Percentiles rank a stretch among this genome's conserved stretches.
These are phyloP conservation scores for Aspergillus haitiensis DNA, from an alignment of 495 filamentous ascomycete species.

Conservation along the genomic window DNA sequence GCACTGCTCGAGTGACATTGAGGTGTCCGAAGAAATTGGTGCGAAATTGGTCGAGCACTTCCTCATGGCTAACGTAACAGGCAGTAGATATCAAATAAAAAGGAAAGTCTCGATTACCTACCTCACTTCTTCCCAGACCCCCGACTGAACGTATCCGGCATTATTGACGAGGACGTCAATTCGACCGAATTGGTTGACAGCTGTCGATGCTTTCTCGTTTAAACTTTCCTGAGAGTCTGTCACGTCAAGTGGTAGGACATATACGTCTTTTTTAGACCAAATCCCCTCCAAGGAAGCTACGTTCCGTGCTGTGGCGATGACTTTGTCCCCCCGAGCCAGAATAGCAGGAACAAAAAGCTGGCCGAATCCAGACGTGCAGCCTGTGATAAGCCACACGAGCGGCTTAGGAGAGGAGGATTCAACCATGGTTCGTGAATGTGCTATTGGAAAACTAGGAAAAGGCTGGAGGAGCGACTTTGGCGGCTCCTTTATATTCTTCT, in stretches of 20 bases:
- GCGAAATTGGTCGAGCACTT: constrained; percentile 30
- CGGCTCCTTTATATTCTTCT: no score
- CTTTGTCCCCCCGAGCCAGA: constrained; percentile 49
- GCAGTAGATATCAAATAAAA: no score
- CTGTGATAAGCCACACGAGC: constrained; percentile 10
- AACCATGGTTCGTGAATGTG: no score
- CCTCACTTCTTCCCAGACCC: constrained; percentile 18
- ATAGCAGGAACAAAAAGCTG: constrained; percentile 43
- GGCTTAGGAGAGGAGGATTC: no score
- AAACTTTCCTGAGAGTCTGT: constrained; percentile 24
- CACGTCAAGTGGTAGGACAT: constrained; percentile 37
- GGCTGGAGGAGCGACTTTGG: no score
- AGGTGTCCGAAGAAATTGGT: constrained; percentile 44
- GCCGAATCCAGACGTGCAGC: constrained; percentile 1
- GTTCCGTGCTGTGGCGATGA: constrained; percentile 53
- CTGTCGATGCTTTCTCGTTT: constrained; percentile 42
- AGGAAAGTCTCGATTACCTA: no score
- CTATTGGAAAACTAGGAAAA: no score
- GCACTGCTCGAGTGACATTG: constrained; percentile 46
- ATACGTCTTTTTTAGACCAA: constrained; percentile 35
- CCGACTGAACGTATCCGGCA: constrained; percentile 42
- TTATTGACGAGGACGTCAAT: constrained; percentile 52
- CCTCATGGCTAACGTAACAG: constrained; percentile 19
- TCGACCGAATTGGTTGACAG: constrained; percentile 34
- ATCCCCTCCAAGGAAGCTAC: constrained; percentile 28